Percentiles rank a stretch among this genome's conserved stretches.
Evolutionary conservation across 495 filamentous ascomycete species (phyloP).

Genomic region (Neurospora sp.): DNA sequence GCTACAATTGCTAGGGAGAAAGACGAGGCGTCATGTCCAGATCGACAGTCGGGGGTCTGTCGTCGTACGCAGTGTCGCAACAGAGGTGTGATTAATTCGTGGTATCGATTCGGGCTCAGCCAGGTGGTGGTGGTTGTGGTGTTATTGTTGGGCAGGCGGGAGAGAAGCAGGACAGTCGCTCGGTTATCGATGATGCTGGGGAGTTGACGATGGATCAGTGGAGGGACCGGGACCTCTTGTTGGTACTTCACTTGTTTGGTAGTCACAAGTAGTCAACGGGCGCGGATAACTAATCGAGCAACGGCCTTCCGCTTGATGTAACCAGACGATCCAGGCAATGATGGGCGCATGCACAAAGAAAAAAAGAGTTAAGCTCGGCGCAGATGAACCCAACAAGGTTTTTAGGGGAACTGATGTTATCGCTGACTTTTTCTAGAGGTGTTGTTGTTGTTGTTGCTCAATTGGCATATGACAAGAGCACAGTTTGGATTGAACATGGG

Average conservation of each 20-base stretch:
- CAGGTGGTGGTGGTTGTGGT: not conserved
- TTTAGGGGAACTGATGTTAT: not conserved
- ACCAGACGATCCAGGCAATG: not conserved
- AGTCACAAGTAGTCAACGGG: not conserved
- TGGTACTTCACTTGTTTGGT: conserved; percentile 8
- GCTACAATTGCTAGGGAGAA: not conserved
- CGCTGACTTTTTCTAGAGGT: not conserved
- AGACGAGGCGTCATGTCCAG: not conserved
- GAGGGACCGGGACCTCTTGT: conserved; percentile 13
- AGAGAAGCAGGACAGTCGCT: not conserved
- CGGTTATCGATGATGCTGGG: not conserved
- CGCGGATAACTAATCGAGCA: not conserved
- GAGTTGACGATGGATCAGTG: not conserved
- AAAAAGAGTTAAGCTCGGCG: not conserved
- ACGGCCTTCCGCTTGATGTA: not conserved
- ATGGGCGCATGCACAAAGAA: not conserved
- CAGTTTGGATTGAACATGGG: not conserved
- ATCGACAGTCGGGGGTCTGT: not conserved
- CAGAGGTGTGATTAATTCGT: not conserved
- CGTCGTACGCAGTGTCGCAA: not conserved
- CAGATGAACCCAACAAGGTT: not conserved
- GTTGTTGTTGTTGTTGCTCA: not conserved
- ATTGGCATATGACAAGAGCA: not conserved
- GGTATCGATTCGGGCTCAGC: not conserved
- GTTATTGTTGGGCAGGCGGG: not conserved